Base-by-base conservation (phyloP, 768 basidiomycete genomes). In the Antrodiella citrinella region DNA sequence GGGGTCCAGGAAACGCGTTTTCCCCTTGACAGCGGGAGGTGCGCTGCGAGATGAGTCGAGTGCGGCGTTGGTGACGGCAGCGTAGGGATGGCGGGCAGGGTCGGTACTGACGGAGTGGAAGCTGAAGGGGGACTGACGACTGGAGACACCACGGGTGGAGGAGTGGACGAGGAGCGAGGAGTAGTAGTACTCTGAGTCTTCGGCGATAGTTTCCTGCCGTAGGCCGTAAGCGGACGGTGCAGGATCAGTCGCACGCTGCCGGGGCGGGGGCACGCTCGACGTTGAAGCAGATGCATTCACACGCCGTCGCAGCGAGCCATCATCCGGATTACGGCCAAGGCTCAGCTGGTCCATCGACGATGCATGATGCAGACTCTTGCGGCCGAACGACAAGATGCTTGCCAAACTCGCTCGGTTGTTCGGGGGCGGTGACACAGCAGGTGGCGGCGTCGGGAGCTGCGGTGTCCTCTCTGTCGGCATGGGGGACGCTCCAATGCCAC, bases 401-500 rank as follows among this genome's bases (percentile, higher is more conserved):
- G 73, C 62, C 4, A 82, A 59, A 57, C 81, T 82, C n/a, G 67
- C 65, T 5, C 81, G 71, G 59, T 72, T 73, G 47, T 50, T 52
- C n/a, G 60, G 56, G 11, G 42, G 18, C 38, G 59, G 38, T 51
- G 45, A 53, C 15, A 35, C 7, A n/a, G n/a, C n/a, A 23, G 58
- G 39, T 0, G 18, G 47, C 41, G 53, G 23, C 3, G 61, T 54
- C 1, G 64, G 47, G 12, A 49, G 66, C 62, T 46, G 49, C 12
- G 56, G 63, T 62, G 44, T 62, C 45, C 54, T 62, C 48, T 60
- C 50, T 63, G 68, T 4, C 54, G 60, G 26, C 54, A 54, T 65
- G 3, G 86, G 87, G 0, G 82, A 77, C 53, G 84, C 81, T 23
- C 85, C 85, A 19, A 88, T 74, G 21, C 81, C 84, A 24, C 80